Conservation (phyloP, 352 stramenopile species). For the Globisporangium abappressorium region DNA sequence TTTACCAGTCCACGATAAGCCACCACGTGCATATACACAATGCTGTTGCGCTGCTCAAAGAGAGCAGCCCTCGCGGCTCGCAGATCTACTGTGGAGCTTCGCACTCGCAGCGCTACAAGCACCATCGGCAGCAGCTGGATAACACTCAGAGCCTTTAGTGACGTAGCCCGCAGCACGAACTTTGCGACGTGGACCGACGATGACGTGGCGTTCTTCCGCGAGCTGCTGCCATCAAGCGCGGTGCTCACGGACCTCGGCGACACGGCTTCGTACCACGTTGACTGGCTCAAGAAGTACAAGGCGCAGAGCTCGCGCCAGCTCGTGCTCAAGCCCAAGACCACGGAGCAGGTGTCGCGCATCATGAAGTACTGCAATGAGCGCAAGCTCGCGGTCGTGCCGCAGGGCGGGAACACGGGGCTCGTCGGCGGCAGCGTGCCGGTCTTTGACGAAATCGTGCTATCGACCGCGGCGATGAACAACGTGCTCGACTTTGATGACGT, state of each 20-base stretch:
- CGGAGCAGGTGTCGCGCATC: constrained; percentile 83
- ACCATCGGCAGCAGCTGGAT: not conserved
- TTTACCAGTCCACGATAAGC: not conserved
- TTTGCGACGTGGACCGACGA: constrained; percentile 52
- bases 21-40: not conserved
- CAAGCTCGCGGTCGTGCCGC: constrained; percentile 90
- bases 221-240: constrained; percentile 47
- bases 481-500: constrained; percentile 90
- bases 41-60: not conserved
- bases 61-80: not conserved
- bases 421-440: constrained; percentile 92
- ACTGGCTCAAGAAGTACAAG: constrained; percentile 89
- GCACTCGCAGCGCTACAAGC: not conserved
- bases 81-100: not conserved
- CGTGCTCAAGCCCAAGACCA: constrained; percentile 84
- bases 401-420: constrained; percentile 96
- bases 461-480: constrained; percentile 88
- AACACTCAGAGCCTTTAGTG: constrained; percentile 16
- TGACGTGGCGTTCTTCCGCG: constrained; percentile 64
- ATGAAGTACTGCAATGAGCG: constrained; percentile 92
- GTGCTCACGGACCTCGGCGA: constrained; percentile 70
- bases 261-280: constrained; percentile 61
- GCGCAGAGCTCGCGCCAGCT: constrained; percentile 41
- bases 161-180: constrained; percentile 30
- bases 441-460: constrained; percentile 95